Base-by-base conservation (phyloP, 2,329 filamentous ascomycete species). In the Paecilomyces sp. region DNA sequence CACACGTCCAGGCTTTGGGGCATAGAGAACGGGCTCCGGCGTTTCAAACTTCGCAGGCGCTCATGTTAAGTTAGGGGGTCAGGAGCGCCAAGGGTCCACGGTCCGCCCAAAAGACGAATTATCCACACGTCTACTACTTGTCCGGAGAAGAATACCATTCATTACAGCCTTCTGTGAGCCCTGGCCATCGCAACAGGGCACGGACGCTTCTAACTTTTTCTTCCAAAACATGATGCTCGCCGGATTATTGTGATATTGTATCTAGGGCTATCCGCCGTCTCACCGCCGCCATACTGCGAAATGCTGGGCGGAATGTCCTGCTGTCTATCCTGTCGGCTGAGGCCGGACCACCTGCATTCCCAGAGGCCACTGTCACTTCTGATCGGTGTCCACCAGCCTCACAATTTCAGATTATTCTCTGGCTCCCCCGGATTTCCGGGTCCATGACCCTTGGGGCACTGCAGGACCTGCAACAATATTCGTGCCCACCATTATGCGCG, bases 21-120 rank as follows among this genome's bases (percentile, higher is more conserved):
- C 51, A 53, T 53, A 30, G 51, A 53, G 51, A 53, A 15, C 22
- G 51, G 62, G 63, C 64, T 62, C 63, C 64, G 62, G 65, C 57
- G 65, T 67, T 66, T 67, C 65, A 65, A 64, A 64, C 54, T 60
- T 63, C 59, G 56, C 61, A 61, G 54, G 56, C 51, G 51, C 22
- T 53, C 51, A 30, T 53, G 28, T 47, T 47, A 47, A 25, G 51
- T 53, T 53, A 53, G 51, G 51, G 31, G 51, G 51, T 53, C 24
- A 30, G 51, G 41, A 47, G 41, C 41, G 41, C 41, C 51, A 53
- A 53, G 51, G 24, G 51, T 53, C 51, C 51, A 53, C 51, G 51
- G 8, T 53, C 51, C 51, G 25, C 18, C 47, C 50, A 28, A 28
- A 30, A 47, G 41, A n/a, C 41, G 41, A 47, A 47, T 47, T 6